Evolutionary conservation across 1,139 yeast genomes (phyloP).

Genomic region (Pichia sp.): DNA sequence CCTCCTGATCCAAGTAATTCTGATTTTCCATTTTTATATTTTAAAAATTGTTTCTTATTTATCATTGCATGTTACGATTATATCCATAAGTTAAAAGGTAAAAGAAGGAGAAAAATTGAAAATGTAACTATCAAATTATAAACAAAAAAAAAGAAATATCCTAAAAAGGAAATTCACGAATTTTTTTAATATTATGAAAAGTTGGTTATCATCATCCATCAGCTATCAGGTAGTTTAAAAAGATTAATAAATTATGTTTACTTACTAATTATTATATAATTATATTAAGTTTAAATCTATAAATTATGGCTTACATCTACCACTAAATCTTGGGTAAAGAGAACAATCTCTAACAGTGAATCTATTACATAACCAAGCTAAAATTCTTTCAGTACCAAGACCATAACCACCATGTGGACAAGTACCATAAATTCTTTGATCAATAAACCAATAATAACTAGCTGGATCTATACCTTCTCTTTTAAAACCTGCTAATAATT

Average conservation of each 20-base stretch:
- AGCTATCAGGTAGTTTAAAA: not conserved
- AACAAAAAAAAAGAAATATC: no score
- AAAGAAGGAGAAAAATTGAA: no score
- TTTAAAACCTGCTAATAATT: slow-evolving; percentile 80
- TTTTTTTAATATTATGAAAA: no score
- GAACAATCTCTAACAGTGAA: slow-evolving; percentile 98
- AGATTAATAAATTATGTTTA: not conserved
- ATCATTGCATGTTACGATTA: not conserved
- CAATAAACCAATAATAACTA: slow-evolving; percentile 92
- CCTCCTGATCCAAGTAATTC: slow-evolving; percentile 63
- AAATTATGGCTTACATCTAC: slow-evolving; percentile 86
- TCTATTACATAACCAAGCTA: slow-evolving; percentile 97
- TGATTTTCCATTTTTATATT: not conserved
- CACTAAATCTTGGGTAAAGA: slow-evolving; percentile 94
- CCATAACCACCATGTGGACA: slow-evolving; percentile 99
- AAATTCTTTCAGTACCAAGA: slow-evolving; percentile 92
- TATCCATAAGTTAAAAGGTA: no score
- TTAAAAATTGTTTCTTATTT: not conserved
- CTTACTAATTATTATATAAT: not conserved
- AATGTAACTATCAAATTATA: no score
- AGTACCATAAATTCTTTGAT: slow-evolving; percentile 94
- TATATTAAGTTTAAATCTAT: not conserved
- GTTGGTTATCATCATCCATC: no score
- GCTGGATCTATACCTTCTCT: slow-evolving; percentile 81
- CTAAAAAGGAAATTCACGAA: no score